phyloP scores from a whole-genome alignment of 257 asterid species.

The Cordia subcordata region DNA sequence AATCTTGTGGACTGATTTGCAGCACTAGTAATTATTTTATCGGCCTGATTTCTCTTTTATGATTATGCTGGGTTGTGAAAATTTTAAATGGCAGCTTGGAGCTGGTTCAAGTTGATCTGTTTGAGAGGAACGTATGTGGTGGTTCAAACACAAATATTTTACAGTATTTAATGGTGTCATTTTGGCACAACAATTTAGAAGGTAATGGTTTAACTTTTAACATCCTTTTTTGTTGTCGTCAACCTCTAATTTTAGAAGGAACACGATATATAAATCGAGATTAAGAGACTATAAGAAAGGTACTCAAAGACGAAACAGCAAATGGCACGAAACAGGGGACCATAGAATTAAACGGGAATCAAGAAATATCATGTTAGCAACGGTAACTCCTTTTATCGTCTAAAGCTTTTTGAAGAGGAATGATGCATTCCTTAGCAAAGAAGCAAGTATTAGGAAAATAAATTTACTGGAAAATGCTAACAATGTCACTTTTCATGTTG shows the following conservation, averaged over 20 bases:
- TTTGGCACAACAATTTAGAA: slow-evolving; percentile 24
- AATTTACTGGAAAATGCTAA: no score
- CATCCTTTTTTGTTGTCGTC: background rate
- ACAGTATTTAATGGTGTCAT: slow-evolving; percentile 42
- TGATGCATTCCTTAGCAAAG: no score
- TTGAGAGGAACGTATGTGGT: slow-evolving; percentile 31
- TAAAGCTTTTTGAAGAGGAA: no score
- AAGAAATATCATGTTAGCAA: no score
- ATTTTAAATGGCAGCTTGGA: slow-evolving; percentile 36
- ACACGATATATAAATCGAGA: background rate
- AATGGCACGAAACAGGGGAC: no score
- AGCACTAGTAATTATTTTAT: slow-evolving; percentile 6
- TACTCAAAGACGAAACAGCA: no score
- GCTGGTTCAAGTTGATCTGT: slow-evolving; percentile 33
- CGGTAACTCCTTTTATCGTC: no score
- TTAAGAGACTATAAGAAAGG: background rate
- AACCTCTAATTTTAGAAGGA: background rate
- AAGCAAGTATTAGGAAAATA: no score
- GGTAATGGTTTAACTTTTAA: slow-evolving; percentile 24
- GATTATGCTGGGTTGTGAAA: slow-evolving; percentile 9
- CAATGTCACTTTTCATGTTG: no score
- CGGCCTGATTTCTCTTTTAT: slow-evolving; percentile 5
- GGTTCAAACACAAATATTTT: slow-evolving; percentile 31
- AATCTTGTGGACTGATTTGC: background rate
- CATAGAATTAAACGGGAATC: no score